These are phyloP conservation scores for Wakefieldia striispora DNA, from an alignment of 768 basidiomycete genomes.

Conservation along the genomic window DNA sequence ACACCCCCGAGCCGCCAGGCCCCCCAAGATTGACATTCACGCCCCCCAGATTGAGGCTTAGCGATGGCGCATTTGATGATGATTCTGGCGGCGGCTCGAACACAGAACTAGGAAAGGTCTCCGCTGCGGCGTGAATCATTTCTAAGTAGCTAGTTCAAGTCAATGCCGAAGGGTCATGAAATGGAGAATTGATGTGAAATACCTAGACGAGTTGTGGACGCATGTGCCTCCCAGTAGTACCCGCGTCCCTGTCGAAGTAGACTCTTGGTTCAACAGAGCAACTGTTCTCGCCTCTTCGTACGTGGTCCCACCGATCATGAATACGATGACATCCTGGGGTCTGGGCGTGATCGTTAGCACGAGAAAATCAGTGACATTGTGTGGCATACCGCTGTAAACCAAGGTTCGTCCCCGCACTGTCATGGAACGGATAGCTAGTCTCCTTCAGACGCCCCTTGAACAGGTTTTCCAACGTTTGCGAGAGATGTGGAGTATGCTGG, in stretches of 20 bases:
- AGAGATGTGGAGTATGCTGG: slow-evolving; percentile 91
- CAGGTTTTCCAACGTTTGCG: slow-evolving; percentile 87
- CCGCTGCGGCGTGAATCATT: slow-evolving; percentile 77
- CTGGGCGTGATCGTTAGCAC: slow-evolving; percentile 38
- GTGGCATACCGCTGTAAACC: slow-evolving; percentile 61
- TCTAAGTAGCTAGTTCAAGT: slow-evolving; percentile 67
- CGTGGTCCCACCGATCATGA: slow-evolving; percentile 95
- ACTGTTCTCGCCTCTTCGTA: slow-evolving; percentile 92
- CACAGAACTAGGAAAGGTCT: slow-evolving; percentile 58
- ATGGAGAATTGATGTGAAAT: slow-evolving; percentile 19
- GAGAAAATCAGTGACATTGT: background rate
- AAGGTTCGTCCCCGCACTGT: slow-evolving; percentile 66
- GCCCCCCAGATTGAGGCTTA: slow-evolving; percentile 89
- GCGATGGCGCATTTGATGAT: slow-evolving; percentile 65
- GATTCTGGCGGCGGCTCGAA: slow-evolving; percentile 79
- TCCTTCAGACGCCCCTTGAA: slow-evolving; percentile 86
- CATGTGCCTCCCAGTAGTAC: slow-evolving; percentile 92
- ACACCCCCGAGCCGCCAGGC: slow-evolving; percentile 76
- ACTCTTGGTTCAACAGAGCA: slow-evolving; percentile 83
- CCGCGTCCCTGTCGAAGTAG: slow-evolving; percentile 60
- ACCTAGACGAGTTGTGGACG: slow-evolving; percentile 94
- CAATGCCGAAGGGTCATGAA: background rate
- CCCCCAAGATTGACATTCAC: slow-evolving; percentile 96
- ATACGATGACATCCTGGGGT: slow-evolving; percentile 94
- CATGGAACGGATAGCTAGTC: slow-evolving; percentile 85